Evolutionary conservation across 2,329 filamentous ascomycete species (phyloP).

Genomic region (Colletotrichum liaoningense): DNA sequence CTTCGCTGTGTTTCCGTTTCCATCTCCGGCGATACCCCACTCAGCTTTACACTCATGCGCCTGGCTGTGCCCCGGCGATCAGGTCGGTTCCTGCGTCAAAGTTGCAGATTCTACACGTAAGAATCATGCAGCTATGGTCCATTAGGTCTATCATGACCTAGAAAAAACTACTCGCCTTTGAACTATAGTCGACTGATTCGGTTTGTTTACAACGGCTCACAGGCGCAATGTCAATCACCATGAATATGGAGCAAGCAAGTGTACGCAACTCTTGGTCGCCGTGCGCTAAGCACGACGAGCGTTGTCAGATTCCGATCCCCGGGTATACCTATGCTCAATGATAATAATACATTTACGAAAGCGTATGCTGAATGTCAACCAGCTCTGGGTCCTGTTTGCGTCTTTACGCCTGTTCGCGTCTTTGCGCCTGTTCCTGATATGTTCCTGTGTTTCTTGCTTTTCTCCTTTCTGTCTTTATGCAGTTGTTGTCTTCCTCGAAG

Average conservation of each 20-base stretch:
- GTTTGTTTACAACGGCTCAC: not conserved
- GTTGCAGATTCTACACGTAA: too few relatives aligned
- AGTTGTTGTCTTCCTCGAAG: conserved; percentile 1
- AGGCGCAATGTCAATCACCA: too few relatives aligned
- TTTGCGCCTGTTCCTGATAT: conserved; percentile 18
- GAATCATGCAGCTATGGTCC: too few relatives aligned
- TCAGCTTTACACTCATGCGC: not conserved
- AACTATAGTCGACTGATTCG: not conserved
- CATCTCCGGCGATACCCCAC: not conserved
- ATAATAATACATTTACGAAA: conserved; percentile 31
- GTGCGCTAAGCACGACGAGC: not conserved
- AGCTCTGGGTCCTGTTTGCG: conserved; percentile 24
- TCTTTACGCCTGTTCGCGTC: conserved; percentile 21
- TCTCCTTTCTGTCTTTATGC: conserved; percentile 4
- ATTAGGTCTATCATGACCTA: not conserved
- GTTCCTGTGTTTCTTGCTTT: not conserved
- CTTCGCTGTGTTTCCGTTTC: not conserved
- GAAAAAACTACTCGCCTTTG: not conserved
- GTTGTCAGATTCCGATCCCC: conserved; percentile 15
- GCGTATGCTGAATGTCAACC: not conserved
- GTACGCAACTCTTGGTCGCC: not conserved
- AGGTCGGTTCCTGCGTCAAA: too few relatives aligned
- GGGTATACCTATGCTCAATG: conserved; percentile 29
- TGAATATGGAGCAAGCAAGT: too few relatives aligned
- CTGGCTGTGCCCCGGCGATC: not conserved